Percentiles rank a stretch among this genome's conserved stretches.
These are phyloP conservation scores for Rhododendron ovatum DNA, from an alignment of 148 eudicot genomes.

Conservation along the genomic window DNA sequence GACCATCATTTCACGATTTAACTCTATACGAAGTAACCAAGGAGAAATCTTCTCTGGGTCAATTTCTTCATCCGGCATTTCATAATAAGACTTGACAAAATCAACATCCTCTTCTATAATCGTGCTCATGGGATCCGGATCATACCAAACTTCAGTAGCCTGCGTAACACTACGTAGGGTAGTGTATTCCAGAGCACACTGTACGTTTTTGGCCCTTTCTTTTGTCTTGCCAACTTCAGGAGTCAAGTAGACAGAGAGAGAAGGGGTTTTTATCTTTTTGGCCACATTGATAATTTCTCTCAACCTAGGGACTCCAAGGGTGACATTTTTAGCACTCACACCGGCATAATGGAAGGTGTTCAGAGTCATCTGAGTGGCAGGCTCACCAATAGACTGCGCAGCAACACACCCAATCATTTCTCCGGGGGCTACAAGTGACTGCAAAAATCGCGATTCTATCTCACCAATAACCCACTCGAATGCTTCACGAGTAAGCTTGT, in stretches of 20 bases:
- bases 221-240: conserved; percentile 71
- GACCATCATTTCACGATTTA: conserved; percentile 98
- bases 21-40: conserved; percentile 94
- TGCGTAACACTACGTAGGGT: conserved; percentile 93
- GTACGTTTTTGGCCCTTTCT: conserved; percentile 91
- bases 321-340: conserved; percentile 99
- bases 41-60: conserved; percentile 93
- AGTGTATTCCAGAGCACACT: conserved; percentile 92
- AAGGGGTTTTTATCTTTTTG: conserved; percentile 94
- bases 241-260: conserved; percentile 83
- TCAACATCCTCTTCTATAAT: conserved; percentile 90
- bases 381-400: conserved; percentile 99
- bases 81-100: conserved; percentile 91
- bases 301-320: conserved; percentile 98
- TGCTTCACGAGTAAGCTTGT: conserved; percentile 85
- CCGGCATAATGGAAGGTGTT: conserved; percentile 99
- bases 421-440: conserved; percentile 96
- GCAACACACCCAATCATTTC: conserved; percentile 99
- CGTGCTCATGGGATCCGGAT: conserved; percentile 95
- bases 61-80: conserved; percentile 98
- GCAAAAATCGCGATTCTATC: conserved; percentile 90
- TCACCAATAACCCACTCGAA: conserved; percentile 99
- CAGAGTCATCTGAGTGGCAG: conserved; percentile 98
- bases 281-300: conserved; percentile 98
- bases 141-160: conserved; percentile 99